phyloP scores from a whole-genome alignment of 805 yeast genomes.

The Candida bentonensis region DNA sequence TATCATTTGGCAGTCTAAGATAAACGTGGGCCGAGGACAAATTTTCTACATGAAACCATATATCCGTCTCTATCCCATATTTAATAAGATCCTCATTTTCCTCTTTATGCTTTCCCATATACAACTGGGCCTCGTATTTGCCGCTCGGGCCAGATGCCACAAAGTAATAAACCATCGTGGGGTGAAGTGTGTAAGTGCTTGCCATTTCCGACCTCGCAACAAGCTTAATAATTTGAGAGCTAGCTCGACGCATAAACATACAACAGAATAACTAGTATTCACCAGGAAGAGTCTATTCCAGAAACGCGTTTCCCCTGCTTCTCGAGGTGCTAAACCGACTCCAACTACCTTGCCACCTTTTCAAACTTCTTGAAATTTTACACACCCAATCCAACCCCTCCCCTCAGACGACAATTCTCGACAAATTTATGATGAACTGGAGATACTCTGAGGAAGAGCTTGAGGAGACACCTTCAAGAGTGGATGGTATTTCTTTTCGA shows the following conservation, averaged over 20 bases:
- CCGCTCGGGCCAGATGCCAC: conserved; percentile 23
- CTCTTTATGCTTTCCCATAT: conserved; percentile 62
- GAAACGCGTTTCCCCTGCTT: no score
- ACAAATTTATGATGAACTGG: not conserved
- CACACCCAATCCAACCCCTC: no score
- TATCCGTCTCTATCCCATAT: conserved; percentile 48
- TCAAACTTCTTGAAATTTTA: no score
- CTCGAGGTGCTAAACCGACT: no score
- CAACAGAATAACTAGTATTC: no score
- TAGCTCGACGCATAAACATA: no score
- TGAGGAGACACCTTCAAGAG: conserved; percentile 1
- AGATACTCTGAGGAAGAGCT: not conserved
- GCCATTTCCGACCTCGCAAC: no score
- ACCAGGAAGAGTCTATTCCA: no score
- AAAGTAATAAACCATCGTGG: conserved; percentile 37
- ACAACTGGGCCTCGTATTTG: conserved; percentile 24
- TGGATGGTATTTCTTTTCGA: conserved; percentile 21
- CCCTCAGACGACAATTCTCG: no score
- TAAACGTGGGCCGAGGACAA: conserved; percentile 69
- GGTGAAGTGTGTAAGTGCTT: no score
- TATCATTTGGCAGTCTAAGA: conserved; percentile 39
- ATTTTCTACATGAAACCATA: conserved; percentile 72
- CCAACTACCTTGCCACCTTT: no score
- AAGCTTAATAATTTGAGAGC: no score
- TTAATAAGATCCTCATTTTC: conserved; percentile 53